Base-by-base conservation (phyloP, 2,329 filamentous ascomycete species). In the Colletotrichum sublineola region DNA sequence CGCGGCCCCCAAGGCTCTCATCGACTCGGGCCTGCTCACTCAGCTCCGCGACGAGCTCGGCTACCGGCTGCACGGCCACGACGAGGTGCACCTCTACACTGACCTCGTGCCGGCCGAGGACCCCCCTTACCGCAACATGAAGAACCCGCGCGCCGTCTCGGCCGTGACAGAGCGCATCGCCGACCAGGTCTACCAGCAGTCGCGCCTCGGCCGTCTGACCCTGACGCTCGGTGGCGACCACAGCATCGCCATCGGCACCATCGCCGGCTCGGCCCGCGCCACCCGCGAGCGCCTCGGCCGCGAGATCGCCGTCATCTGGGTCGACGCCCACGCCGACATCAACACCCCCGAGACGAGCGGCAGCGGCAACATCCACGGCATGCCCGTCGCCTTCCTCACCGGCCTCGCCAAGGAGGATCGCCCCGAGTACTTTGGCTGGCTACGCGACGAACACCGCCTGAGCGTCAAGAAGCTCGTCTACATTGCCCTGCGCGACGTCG, bases 301-400 rank as follows among this genome's bases (percentile, higher is more conserved):
- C 68, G 96, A 98, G 78, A 91, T 98, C 74, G 96, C 95, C 15
- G 94, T 99, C 70, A 97, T 99, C 81, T 99, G 96, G 96, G 96
- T 99, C 42, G 96, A 99, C 83, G 96, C 96, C 36, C 96, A 99
- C 83, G 93, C 96, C 67, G 96, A 99, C 82, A 98, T 99, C 86
- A 99, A 99, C 85, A 95, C 94, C 1, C 96, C 96, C 65, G 95
- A 98, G 88, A 92, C 90, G 60, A 96, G 93, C 75, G 93, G 89
- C 53, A 96, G 93, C 76, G 96, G 96, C 44, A 98, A 98, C 84
- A 93, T 99, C 75, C 96, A 99, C 84, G 96, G 96, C 77, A 99
- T 99, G 96, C 96, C 96, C 2, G 93, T 98, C 48, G 91, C 94
- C 4, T 99, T 98, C 83, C 82, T 97, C 76, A 95, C 95, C 0